phyloP scores from a whole-genome alignment of 2,329 filamentous ascomycete species.

The Scedosporium minutisporum region DNA sequence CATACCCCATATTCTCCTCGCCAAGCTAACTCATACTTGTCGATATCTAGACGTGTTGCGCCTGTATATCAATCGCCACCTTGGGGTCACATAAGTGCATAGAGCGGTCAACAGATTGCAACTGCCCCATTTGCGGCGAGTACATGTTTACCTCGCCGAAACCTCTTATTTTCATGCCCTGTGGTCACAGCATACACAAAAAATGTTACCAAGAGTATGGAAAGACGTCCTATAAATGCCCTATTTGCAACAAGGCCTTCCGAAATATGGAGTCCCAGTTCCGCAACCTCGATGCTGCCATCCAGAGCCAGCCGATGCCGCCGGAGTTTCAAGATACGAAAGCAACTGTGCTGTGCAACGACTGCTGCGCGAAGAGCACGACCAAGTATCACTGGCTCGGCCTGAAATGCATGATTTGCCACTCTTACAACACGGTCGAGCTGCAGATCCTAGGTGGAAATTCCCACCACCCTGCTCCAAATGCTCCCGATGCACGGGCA shows the following conservation, averaged over 20 bases:
- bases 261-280: slow-evolving; percentile 96
- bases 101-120: slow-evolving; percentile 85
- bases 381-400: slow-evolving; percentile 92
- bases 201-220: slow-evolving; percentile 83
- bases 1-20: not conserved
- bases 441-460: slow-evolving; percentile 46
- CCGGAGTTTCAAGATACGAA: slow-evolving; percentile 68
- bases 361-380: slow-evolving; percentile 80
- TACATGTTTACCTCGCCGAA: slow-evolving; percentile 90
- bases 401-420: slow-evolving; percentile 70
- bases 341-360: slow-evolving; percentile 84
- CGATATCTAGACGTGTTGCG: slow-evolving; percentile 63
- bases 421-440: slow-evolving; percentile 61
- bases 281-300: slow-evolving; percentile 78
- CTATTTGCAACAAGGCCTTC: slow-evolving; percentile 93
- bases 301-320: slow-evolving; percentile 87
- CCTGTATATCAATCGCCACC: slow-evolving; percentile 85
- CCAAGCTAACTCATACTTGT: not conserved
- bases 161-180: slow-evolving; percentile 86
- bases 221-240: slow-evolving; percentile 86
- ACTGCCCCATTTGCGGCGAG: slow-evolving; percentile 93
- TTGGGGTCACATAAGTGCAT: slow-evolving; percentile 85
- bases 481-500: not conserved
- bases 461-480: slow-evolving; percentile 7
- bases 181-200: slow-evolving; percentile 91